Evolutionary conservation across 1,284 basidiomycete species (phyloP).

Genomic region (Cryptococcus sp.): DNA sequence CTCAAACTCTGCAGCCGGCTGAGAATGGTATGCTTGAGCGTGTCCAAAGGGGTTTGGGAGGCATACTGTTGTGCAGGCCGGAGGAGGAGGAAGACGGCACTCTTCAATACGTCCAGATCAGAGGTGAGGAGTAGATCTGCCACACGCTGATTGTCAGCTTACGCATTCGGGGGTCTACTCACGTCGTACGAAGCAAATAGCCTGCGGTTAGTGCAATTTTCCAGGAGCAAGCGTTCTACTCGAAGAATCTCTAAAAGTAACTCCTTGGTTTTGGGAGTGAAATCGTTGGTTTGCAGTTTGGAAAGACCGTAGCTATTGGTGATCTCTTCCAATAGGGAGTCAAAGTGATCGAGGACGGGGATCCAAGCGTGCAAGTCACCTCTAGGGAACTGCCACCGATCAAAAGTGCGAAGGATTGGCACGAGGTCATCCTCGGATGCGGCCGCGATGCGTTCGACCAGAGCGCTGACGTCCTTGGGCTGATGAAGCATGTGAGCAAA

Average conservation of each 20-base stretch:
- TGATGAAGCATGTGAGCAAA: slow-evolving; percentile 9
- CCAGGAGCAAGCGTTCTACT: slow-evolving; percentile 85
- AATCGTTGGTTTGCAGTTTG: slow-evolving; percentile 71
- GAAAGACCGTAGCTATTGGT: slow-evolving; percentile 70
- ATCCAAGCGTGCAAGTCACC: slow-evolving; percentile 98
- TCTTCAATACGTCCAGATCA: slow-evolving; percentile 84
- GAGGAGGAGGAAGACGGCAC: slow-evolving; percentile 80
- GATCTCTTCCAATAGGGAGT: slow-evolving; percentile 77
- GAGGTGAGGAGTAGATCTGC: slow-evolving; percentile 84
- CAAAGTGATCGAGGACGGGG: slow-evolving; percentile 92
- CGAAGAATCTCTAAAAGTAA: slow-evolving; percentile 78
- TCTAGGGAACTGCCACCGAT: slow-evolving; percentile 86
- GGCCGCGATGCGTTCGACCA: slow-evolving; percentile 34
- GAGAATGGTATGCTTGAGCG: slow-evolving; percentile 33
- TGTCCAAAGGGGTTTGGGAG: slow-evolving; percentile 67
- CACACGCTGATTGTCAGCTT: slow-evolving; percentile 64
- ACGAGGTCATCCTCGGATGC: slow-evolving; percentile 35
- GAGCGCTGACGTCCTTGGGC: slow-evolving; percentile 38
- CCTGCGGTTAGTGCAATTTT: slow-evolving; percentile 98
- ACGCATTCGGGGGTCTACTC: slow-evolving; percentile 47
- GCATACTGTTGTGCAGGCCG: slow-evolving; percentile 95
- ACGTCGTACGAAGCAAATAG: slow-evolving; percentile 97
- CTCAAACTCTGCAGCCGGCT: slow-evolving; percentile 49
- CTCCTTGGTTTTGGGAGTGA: slow-evolving; percentile 74
- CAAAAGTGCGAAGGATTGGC: slow-evolving; percentile 23